Conservation (phyloP, 2,329 filamentous ascomycete species). For the Monosporascus sp. region DNA sequence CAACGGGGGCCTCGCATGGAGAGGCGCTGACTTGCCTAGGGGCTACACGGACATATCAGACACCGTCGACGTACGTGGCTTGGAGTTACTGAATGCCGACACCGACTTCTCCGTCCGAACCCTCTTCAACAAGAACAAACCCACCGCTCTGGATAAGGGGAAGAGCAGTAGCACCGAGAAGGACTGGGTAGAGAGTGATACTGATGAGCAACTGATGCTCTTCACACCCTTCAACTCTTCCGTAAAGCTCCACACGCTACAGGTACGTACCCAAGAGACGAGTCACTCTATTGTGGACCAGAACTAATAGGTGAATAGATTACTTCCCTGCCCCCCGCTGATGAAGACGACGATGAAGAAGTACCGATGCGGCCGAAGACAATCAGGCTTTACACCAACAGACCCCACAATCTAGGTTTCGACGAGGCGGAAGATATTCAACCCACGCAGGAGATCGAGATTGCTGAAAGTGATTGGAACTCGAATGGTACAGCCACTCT, state of each 20-base stretch:
- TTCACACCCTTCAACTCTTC: slow-evolving; percentile 85
- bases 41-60: slow-evolving; percentile 81
- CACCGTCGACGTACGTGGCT: slow-evolving; percentile 69
- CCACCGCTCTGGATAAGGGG: slow-evolving; percentile 69
- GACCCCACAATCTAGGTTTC: slow-evolving; percentile 85
- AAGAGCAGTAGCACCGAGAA: slow-evolving; percentile 80
- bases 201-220: slow-evolving; percentile 92
- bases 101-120: slow-evolving; percentile 65
- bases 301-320: slow-evolving; percentile 50
- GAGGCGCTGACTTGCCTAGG: slow-evolving; percentile 68
- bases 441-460: slow-evolving; percentile 72
- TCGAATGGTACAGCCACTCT: slow-evolving; percentile 67
- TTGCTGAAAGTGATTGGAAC: slow-evolving; percentile 77
- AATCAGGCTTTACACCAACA: slow-evolving; percentile 83
- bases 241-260: slow-evolving; percentile 80
- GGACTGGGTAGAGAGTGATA: slow-evolving; percentile 95
- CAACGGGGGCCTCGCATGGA: slow-evolving; percentile 55
- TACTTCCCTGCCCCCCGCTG: slow-evolving; percentile 66
- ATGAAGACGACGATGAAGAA: slow-evolving; percentile 63
- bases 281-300: slow-evolving; percentile 2
- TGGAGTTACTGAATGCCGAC: slow-evolving; percentile 86
- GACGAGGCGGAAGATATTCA: slow-evolving; percentile 86
- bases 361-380: slow-evolving; percentile 74
- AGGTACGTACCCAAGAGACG: slow-evolving; percentile 36
- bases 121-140: slow-evolving; percentile 66